Base-by-base conservation (phyloP, 108 stramenopile genomes). In the Nannochloropsis gaditana region DNA sequence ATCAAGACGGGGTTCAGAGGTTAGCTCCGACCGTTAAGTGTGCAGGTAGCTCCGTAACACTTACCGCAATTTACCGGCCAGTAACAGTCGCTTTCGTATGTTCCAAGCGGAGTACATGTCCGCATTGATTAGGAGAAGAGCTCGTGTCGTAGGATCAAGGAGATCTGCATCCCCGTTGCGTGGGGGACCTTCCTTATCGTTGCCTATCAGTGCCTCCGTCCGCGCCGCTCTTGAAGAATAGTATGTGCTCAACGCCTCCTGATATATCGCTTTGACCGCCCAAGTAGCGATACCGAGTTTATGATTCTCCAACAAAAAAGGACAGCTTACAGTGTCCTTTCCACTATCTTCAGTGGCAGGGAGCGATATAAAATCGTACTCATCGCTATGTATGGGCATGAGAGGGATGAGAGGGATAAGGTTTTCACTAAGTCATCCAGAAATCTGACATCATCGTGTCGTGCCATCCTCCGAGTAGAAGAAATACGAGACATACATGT, bases 101-200 rank as follows among this genome's bases (percentile, higher is more conserved):
- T 88, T 88, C 87, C 87, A 88, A 10, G 87, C 87, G 9, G 84
- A 81, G 2, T 47, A 81, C 9, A 81, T 83, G 73, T 88, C 87
- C 31, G 87, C 84, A 50, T 81, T 84, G 2, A 88, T 84, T 50
- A 88, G 83, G 43, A 88, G 84, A 42, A 88, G 41, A 41, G 84
- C 84, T 9, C 87, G 45, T 10, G 84, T 88, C 5, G 84, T 82
- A 41, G 84, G 44, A 45, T 88, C 3, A n/a, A 84, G 80, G 17
- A 19, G 44, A 44, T 31, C 21, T 9, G 80, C 80, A 2, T 83
- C 83, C 15, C 43, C 82, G 11, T 15, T 11, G 11, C n/a, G 19
- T 73, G 15, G 15, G 2, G 15, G 19, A 8, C n/a, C 3, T 15
- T 73, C 59, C n/a, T 73, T 15, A n/a, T n/a, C 59, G 59, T 4